Percentiles rank a stretch among this genome's conserved stretches.
Conservation (phyloP, 108 stramenopile species). For the Cyclotella atomus region DNA sequence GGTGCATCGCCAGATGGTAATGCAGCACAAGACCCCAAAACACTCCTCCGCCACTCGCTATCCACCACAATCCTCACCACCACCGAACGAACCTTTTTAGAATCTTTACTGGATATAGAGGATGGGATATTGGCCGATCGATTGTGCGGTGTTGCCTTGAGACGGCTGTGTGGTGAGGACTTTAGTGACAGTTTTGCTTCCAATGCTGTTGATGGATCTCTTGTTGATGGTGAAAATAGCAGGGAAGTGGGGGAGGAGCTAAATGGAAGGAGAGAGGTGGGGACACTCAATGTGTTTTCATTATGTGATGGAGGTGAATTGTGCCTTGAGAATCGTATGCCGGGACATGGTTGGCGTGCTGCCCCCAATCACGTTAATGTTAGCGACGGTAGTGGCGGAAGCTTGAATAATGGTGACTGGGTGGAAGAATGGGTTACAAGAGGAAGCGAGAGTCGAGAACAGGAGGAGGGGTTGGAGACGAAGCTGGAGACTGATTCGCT, state of each 20-base stretch:
- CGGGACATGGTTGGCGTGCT: conserved; percentile 2
- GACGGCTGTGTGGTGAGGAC: background rate
- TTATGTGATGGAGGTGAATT: background rate
- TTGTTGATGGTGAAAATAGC: too few relatives aligned
- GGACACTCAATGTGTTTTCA: background rate
- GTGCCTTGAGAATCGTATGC: background rate
- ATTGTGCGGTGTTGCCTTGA: background rate
- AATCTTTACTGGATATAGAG: background rate
- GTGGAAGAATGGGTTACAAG: too few relatives aligned
- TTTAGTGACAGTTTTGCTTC: too few relatives aligned
- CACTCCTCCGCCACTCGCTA: background rate
- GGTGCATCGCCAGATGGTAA: too few relatives aligned
- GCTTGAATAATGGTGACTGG: too few relatives aligned
- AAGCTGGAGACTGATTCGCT: background rate
- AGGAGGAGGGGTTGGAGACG: conserved; percentile 1
- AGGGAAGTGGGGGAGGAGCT: background rate
- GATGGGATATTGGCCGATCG: background rate
- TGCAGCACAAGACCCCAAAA: background rate
- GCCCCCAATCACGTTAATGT: too few relatives aligned
- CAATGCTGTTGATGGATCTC: too few relatives aligned
- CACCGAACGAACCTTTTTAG: conserved; percentile 12
- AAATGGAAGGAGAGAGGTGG: too few relatives aligned
- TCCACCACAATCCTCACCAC: background rate
- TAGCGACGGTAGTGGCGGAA: too few relatives aligned
- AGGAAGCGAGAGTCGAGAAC: background rate